Base-by-base conservation (phyloP, 179 eudicot genomes). In the Pouteria campechiana region DNA sequence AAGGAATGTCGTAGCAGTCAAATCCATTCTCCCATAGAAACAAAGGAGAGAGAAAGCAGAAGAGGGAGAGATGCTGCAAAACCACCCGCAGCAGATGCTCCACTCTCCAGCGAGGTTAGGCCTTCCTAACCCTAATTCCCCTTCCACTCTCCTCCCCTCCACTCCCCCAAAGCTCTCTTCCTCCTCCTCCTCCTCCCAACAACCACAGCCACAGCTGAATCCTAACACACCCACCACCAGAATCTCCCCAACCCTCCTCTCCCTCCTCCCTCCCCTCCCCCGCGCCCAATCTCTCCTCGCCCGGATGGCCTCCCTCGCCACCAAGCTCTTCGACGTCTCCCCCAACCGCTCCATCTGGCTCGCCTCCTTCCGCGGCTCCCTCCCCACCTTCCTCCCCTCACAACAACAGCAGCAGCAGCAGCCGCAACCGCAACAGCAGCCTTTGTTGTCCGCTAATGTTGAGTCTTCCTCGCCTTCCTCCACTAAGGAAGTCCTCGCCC, bases 81-180 rank as follows among this genome's bases (percentile, higher is more conserved):
- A 56, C 43, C 70, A 74, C 35, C 78, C 81, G 3, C 97, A 78
- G 46, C 93, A 81, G 34, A 61, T 72, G 25, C 69, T 73, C 21
- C 87, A 78, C 17, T 90, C 95, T 5, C 98, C 98, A 20, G 98
- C 95, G 17, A 70, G 98, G 63, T 72, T 86, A 5, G 95, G 95
- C 32, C 74, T 90, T 38, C 81, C 95, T n/a, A 81, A 67, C 45
- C 94, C 97, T 11, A 81, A 78, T 60, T 89, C 97, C 25, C 97
- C 97, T 0, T 61, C n/a, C n/a, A n/a, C 97, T 44, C 55, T 89
- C 25, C 93, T 67, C 46, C 76, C 74, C 57, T 65, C 88, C 0
- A 57, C 67, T 34, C 67, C 73, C 33, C 48, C 89, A 2, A 88
- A 84, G 37, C 55, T 70, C 46, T 46, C 89, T 18, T 60, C 83